Evolutionary conservation across 768 basidiomycete genomes (phyloP).

Genomic region (Fomitopsis serialis): DNA sequence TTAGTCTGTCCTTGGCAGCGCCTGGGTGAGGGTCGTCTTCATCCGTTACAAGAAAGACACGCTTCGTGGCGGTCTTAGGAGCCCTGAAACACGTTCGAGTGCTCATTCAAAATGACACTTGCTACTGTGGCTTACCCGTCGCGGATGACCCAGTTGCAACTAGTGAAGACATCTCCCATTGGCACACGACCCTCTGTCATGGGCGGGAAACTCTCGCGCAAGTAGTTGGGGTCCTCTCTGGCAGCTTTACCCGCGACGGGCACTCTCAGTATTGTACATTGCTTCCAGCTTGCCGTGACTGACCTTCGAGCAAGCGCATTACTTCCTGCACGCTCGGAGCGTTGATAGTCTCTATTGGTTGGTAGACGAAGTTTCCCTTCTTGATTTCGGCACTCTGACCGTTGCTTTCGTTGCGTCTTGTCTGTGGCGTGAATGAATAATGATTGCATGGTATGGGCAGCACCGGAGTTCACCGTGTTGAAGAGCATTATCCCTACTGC

Average conservation of each 20-base stretch:
- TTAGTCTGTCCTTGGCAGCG: conserved; percentile 49
- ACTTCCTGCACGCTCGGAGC: conserved; percentile 80
- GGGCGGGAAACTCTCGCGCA: conserved; percentile 62
- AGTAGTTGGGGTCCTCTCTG: conserved; percentile 53
- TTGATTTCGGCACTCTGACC: conserved; percentile 54
- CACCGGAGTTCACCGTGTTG: conserved; percentile 67
- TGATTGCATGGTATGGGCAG: background rate
- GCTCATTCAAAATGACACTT: background rate
- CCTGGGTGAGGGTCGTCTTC: conserved; percentile 71
- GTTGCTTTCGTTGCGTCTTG: conserved; percentile 31
- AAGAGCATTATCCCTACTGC: conserved; percentile 87
- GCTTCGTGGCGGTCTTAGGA: conserved; percentile 85
- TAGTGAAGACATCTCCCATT: conserved; percentile 86
- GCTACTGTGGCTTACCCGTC: conserved; percentile 56
- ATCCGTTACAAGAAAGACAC: conserved; percentile 91
- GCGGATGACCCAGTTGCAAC: conserved; percentile 85
- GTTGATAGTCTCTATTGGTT: conserved; percentile 70
- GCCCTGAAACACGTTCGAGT: conserved; percentile 40
- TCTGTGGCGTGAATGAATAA: conserved; percentile 10
- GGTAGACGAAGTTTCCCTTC: conserved; percentile 65
- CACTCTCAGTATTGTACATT: background rate
- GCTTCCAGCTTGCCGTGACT: conserved; percentile 25
- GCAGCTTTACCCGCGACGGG: conserved; percentile 38
- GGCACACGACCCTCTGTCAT: conserved; percentile 53
- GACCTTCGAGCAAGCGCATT: conserved; percentile 74